Base-by-base conservation (phyloP, 2,329 filamentous ascomycete genomes). In the Exophiala lecanii-corni region DNA sequence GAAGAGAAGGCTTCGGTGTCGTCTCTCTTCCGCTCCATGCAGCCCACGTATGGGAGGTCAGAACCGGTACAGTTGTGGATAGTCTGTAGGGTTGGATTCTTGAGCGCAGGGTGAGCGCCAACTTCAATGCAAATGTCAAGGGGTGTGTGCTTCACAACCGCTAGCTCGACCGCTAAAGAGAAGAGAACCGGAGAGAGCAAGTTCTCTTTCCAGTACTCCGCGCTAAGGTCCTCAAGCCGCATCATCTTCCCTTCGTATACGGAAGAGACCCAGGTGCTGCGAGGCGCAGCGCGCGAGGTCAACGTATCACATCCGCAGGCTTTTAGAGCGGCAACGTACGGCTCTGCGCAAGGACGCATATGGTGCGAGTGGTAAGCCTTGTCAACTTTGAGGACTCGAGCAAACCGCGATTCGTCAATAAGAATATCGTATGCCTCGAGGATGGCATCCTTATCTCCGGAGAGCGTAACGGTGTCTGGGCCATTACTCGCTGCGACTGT, bases 401-500 rank as follows among this genome's bases (percentile, higher is more conserved):
- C 56, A 32, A 64, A 62, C 1, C 50, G 37, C 39, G 43, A 15
- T 3, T 60, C 50, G 2, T 39, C 18, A 19, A 48, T 45, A 9
- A 46, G 18, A 3, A 36, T 6, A 3, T 28, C 34, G 13, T 48
- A 28, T 13, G 49, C 4, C 12, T 39, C n/a, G 15, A 60, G 51
- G 4, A 68, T 47, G 19, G 55, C 50, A 1, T 50, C 44, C 0
- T 25, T 32, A 18, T 64, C 59, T 0, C 65, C 65, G n/a, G 60
- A 62, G 1, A 69, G 21, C 0, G 67, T 71, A 1, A 67, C 55
- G 23, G 57, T 65, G 2, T 45, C 44, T 0, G 61, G 62, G 2
- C 60, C 62, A 47, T 70, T 71, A 21, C 63, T 51, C 34, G 65
- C 70, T 2, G 64, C 69, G 16, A 50, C 39, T 30, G 35, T 33